Percentiles rank a stretch among this genome's conserved stretches.
phyloP scores from a whole-genome alignment of 2,329 filamentous ascomycete species.

The Septoria petroselini region DNA sequence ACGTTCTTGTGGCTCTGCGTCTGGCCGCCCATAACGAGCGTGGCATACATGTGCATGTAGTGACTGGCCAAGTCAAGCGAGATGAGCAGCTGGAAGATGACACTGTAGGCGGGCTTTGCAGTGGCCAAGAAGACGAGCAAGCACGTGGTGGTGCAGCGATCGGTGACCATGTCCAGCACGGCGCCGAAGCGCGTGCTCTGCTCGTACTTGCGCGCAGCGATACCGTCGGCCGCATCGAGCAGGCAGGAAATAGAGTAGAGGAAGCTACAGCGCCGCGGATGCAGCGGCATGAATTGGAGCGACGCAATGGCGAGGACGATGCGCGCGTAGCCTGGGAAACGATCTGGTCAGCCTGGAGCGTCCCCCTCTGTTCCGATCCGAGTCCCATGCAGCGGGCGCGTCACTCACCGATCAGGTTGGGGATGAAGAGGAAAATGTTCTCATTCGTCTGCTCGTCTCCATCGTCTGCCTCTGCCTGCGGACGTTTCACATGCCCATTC shows the following conservation, averaged over 20 bases:
- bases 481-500: no score
- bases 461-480: constrained; percentile 10
- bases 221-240: constrained; percentile 90
- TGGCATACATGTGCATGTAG: constrained; percentile 99
- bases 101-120: constrained; percentile 89
- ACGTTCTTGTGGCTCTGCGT: constrained; percentile 89
- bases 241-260: constrained; percentile 93
- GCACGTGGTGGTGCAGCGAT: constrained; percentile 94
- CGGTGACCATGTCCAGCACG: constrained; percentile 98
- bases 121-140: constrained; percentile 91
- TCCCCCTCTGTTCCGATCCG: no score
- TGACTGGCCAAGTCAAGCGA: constrained; percentile 90
- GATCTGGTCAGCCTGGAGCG: constrained; percentile 6
- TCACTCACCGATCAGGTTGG: constrained; percentile 52
- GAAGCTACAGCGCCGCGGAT: constrained; percentile 89
- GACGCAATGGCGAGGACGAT: constrained; percentile 71
- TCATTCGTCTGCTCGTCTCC: constrained; percentile 39
- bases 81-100: constrained; percentile 91
- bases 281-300: constrained; percentile 97
- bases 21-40: constrained; percentile 78
- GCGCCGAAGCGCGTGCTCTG: constrained; percentile 95
- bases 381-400: no score
- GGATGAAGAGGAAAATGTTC: constrained; percentile 55
- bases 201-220: constrained; percentile 80
- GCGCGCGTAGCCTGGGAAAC: constrained; percentile 47